phyloP scores from a whole-genome alignment of 768 basidiomycete species.

The Tremella mesenterica region DNA sequence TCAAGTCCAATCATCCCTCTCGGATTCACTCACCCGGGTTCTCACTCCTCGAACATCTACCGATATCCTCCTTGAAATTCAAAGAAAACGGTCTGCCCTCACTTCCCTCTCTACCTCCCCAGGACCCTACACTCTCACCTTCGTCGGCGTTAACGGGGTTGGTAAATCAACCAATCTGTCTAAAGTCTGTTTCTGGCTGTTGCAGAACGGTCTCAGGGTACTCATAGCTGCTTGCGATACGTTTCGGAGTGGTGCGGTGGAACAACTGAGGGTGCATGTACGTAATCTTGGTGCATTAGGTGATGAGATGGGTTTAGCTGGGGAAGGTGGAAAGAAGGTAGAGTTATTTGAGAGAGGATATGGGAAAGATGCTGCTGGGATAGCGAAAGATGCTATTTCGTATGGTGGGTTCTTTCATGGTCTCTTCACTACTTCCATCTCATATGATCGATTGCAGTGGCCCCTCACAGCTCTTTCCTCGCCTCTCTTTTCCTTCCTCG shows the following conservation, averaged over 20 bases:
- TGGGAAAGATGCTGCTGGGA: constrained; percentile 97
- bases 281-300: constrained; percentile 81
- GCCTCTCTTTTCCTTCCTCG: too few relatives aligned
- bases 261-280: constrained; percentile 93
- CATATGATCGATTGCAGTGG: too few relatives aligned
- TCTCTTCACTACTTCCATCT: too few relatives aligned
- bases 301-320: constrained; percentile 51
- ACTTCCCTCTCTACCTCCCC: constrained; percentile 57
- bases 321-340: constrained; percentile 49
- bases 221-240: constrained; percentile 98
- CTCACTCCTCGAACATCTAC: constrained; percentile 94
- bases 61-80: constrained; percentile 87
- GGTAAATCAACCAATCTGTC: constrained; percentile 97
- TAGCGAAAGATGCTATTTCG: constrained; percentile 86
- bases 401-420: constrained; percentile 55
- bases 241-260: constrained; percentile 90
- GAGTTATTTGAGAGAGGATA: constrained; percentile 95
- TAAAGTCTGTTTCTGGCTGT: constrained; percentile 98
- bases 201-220: constrained; percentile 86
- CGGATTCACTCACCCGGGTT: constrained; percentile 79
- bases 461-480: too few relatives aligned
- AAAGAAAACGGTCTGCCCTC: constrained; percentile 57
- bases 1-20: constrained; percentile 73
- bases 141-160: constrained; percentile 97
- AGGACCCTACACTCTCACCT: constrained; percentile 83